Base-by-base conservation (phyloP, 202 grass and related monocot species). In the Eragrostis tef region DNA sequence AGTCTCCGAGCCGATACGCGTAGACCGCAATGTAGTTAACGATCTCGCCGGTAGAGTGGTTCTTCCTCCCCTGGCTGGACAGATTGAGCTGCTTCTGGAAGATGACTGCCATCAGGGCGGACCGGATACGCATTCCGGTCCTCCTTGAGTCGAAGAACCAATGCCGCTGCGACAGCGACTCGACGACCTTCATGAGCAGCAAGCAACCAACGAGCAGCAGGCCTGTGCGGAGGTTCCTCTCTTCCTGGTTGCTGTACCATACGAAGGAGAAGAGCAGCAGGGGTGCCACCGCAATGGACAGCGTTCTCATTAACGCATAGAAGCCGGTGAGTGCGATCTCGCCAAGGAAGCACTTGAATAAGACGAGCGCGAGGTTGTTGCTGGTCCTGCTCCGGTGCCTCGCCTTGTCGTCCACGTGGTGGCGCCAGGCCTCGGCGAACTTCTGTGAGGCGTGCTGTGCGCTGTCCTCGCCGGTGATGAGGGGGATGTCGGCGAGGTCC, bases 1-100 rank as follows among this genome's bases (percentile, higher is more conserved):
- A 77, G 60, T 97, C 90, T 7, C 94, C 92, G 12, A 98, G 90
- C 60, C 92, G 77, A 79, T 98, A 98, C 0, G 94, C 94, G 49
- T 98, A 92, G 2, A 94, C 90, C 0, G 90, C 90, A 48, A 98
- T 93, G 78, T 98, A 98, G 85, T 94, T 94, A 47, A 94, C 88
- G 26, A 94, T 83, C 57, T 98, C 94, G 7, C 94, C 94, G 1
- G 90, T 85, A 1, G 94, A 90, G 74, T 98, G 92, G 59, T 83
- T 87, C 64, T 74, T 91, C 65, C 94, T 89, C 45, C 86, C 94
- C 53, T 87, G 90, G 67, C 64, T 91, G 26, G 94, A 98, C 26
- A 94, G 73, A 74, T 69, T 92, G 31, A 94, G 90, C 85, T 94
- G 92, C 66, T 98, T 98, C 87, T 86, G 64, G 49, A 98, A 98